Evolutionary conservation across 2,329 filamentous ascomycete genomes (phyloP).

Genomic region (Biscogniauxia sp.): DNA sequence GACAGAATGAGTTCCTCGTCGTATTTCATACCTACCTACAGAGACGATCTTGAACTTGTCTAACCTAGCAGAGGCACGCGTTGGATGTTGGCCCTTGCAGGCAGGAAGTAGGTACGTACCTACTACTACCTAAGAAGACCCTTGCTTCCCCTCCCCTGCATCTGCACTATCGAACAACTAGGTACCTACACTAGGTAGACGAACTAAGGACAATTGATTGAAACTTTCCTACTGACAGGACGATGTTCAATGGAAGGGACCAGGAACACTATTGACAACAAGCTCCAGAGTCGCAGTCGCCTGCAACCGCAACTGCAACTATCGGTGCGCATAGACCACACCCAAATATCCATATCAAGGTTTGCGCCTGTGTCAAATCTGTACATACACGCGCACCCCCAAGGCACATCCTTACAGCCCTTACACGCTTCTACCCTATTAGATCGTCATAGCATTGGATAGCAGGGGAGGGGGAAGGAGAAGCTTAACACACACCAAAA

Average conservation of each 20-base stretch:
- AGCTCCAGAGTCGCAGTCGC: background rate
- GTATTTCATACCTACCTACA: too few species aligned
- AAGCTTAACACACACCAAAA: background rate
- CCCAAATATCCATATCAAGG: background rate
- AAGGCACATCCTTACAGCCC: background rate
- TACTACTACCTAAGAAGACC: background rate
- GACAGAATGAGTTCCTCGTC: background rate
- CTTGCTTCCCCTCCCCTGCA: background rate
- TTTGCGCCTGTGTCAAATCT: background rate
- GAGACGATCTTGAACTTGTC: background rate
- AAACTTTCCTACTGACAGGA: background rate
- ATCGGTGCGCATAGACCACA: background rate
- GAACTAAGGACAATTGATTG: background rate
- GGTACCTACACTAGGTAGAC: too few species aligned
- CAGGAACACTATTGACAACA: background rate
- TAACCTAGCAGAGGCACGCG: too few species aligned
- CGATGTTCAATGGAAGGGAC: background rate
- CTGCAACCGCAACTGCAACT: background rate
- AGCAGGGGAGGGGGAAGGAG: background rate
- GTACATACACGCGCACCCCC: too few species aligned
- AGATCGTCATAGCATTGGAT: background rate
- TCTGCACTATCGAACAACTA: background rate
- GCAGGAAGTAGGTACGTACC: background rate
- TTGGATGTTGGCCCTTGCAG: background rate
- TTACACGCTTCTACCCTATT: background rate